Conservation (phyloP, 108 stramenopile species). For the Aurantiochytrium sp. region DNA sequence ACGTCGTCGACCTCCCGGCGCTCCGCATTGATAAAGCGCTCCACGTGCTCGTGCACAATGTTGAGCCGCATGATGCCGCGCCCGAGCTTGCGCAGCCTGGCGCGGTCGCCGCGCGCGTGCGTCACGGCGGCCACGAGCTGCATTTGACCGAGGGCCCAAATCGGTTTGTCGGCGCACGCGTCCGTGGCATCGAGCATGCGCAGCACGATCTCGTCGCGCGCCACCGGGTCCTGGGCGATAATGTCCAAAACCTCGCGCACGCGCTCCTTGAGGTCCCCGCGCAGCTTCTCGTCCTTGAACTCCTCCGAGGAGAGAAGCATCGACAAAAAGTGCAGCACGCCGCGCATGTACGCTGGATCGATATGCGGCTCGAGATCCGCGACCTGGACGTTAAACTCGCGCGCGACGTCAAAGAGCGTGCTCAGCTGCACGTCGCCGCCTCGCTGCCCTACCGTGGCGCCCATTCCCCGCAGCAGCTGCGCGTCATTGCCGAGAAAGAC, state of each 20-base stretch:
- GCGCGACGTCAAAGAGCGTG: background rate
- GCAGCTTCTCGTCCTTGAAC: background rate
- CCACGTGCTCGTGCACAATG: slow-evolving; percentile 28
- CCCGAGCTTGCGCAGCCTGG: background rate
- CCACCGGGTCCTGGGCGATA: background rate
- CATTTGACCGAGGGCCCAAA: slow-evolving; percentile 18
- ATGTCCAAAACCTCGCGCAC: background rate
- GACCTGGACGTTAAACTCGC: background rate
- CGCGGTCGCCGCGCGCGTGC: background rate
- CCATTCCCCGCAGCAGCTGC: no score
- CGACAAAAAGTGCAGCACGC: background rate
- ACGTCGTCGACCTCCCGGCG: background rate
- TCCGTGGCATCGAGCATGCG: background rate
- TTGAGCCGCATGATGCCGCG: background rate
- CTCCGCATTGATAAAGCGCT: background rate
- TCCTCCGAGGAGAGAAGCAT: background rate
- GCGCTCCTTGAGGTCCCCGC: background rate
- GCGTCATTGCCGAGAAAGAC: background rate
- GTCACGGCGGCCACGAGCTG: background rate
- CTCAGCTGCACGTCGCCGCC: background rate
- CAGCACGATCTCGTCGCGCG: background rate
- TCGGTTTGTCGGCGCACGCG: slow-evolving; percentile 20
- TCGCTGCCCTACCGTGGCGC: no score
- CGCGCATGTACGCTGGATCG: background rate
- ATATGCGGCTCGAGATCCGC: background rate